These are phyloP conservation scores for Aspergillus fijiensis DNA, from an alignment of 2,329 filamentous ascomycete genomes.

Conservation along the genomic window DNA sequence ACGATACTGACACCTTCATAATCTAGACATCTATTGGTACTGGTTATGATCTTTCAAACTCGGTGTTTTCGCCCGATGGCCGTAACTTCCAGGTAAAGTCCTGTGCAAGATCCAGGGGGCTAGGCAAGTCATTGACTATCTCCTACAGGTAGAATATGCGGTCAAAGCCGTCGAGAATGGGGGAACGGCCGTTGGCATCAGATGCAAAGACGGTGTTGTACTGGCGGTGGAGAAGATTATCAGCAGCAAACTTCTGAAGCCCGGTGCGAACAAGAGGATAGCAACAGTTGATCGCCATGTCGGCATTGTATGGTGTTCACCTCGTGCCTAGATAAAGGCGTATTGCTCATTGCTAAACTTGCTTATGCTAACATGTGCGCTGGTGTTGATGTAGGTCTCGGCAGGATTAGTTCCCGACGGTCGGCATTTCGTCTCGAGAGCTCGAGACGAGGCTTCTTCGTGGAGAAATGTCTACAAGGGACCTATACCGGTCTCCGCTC, in stretches of 20 bases:
- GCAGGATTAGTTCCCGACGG: slow-evolving; percentile 94
- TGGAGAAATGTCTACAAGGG: slow-evolving; percentile 95
- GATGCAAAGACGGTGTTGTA: slow-evolving; percentile 95
- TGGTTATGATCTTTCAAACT: slow-evolving; percentile 98
- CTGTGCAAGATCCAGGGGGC: neutral
- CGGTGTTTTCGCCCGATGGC: slow-evolving; percentile 98
- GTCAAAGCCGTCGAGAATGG: slow-evolving; percentile 98
- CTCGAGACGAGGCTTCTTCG: slow-evolving; percentile 85
- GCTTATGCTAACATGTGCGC: slow-evolving; percentile 6
- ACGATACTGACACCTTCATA: slow-evolving; percentile 17
- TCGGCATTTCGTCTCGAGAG: slow-evolving; percentile 89
- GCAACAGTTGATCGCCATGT: slow-evolving; percentile 90
- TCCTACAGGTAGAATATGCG: slow-evolving; percentile 76
- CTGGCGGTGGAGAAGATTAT: slow-evolving; percentile 96
- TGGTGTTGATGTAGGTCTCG: slow-evolving; percentile 64
- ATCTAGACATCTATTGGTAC: slow-evolving; percentile 96
- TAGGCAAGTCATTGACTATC: slow-evolving; percentile 17
- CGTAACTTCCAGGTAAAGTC: slow-evolving; percentile 86
- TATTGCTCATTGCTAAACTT: neutral
- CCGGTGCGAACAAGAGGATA: slow-evolving; percentile 95
- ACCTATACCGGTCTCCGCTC: slow-evolving; percentile 82
- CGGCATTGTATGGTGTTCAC: slow-evolving; percentile 69
- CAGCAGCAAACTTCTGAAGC: slow-evolving; percentile 90
- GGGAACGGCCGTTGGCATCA: slow-evolving; percentile 91
- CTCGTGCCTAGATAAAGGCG: neutral